Conservation (phyloP, 2,329 filamentous ascomycete genomes). For the Mycosphaerelloides madeirae region DNA sequence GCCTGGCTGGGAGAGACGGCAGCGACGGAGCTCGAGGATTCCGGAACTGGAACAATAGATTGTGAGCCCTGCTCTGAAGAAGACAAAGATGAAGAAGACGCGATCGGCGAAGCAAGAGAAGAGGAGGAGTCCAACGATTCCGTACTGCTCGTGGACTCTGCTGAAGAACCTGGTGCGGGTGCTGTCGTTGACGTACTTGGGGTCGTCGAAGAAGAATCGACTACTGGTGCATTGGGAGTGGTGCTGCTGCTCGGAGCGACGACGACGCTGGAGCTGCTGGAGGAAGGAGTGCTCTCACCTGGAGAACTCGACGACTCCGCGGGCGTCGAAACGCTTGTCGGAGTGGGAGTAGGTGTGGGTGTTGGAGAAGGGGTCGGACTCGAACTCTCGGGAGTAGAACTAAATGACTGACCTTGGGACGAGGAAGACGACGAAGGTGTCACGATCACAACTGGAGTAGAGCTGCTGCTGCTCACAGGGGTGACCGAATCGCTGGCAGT, state of each 20-base stretch:
- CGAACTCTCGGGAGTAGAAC: constrained; percentile 8
- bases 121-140: neutral
- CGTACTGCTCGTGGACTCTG: too few relatives aligned
- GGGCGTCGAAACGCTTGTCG: too few relatives aligned
- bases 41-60: constrained; percentile 13
- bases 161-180: too few relatives aligned
- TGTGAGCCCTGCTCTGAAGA: constrained; percentile 18
- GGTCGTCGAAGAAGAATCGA: too few relatives aligned
- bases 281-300: constrained; percentile 7
- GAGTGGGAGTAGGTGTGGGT: neutral
- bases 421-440: constrained; percentile 6
- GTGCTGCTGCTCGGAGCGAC: too few relatives aligned
- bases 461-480: neutral
- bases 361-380: constrained; percentile 3
- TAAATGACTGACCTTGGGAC: constrained; percentile 18
- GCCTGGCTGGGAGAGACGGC: constrained; percentile 11
- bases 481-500: neutral
- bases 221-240: too few relatives aligned
- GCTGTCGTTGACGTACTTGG: too few relatives aligned
- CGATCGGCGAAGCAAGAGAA: constrained; percentile 1
- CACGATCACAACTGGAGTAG: constrained; percentile 2
- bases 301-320: constrained; percentile 5
- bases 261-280: constrained; percentile 2
- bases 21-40: neutral
- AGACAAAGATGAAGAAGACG: constrained; percentile 6